Evolutionary conservation across 208 protist genomes (phyloP).

Genomic region (Leishmania braziliensis): DNA sequence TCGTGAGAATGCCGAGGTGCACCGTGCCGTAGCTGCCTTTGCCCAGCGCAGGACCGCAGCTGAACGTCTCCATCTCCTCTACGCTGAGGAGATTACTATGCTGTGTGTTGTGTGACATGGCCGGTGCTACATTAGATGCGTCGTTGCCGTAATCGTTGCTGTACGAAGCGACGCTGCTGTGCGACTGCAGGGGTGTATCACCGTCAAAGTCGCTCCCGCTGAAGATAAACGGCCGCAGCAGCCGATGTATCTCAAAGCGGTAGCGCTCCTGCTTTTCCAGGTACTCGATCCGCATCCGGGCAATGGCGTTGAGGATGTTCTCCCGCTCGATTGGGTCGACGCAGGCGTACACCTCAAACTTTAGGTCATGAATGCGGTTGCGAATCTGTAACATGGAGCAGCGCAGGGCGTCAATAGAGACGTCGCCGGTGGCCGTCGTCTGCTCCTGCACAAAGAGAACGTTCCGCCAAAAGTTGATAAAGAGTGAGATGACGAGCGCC

Average conservation of each 20-base stretch:
- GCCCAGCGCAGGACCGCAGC: conserved; percentile 69
- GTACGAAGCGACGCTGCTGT: conserved; percentile 14
- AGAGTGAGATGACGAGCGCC: conserved; percentile 30
- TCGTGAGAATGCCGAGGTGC: conserved; percentile 62
- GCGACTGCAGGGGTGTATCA: conserved; percentile 13
- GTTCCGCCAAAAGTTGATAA: conserved; percentile 63
- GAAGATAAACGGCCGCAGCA: conserved; percentile 48
- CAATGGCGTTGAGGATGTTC: conserved; percentile 68
- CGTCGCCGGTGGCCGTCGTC: conserved; percentile 48
- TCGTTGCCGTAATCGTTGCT: conserved; percentile 23
- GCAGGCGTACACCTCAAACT: conserved; percentile 53
- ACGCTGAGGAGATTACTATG: conserved; percentile 46
- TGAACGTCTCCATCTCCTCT: conserved; percentile 82
- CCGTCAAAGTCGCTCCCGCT: conserved; percentile 17
- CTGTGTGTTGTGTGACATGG: conserved; percentile 30
- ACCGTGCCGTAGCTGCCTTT: conserved; percentile 77
- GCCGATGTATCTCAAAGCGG: conserved; percentile 54
- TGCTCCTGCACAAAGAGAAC: conserved; percentile 43
- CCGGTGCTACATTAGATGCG: conserved; percentile 16
- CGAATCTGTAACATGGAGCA: conserved; percentile 65
- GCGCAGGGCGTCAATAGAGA: conserved; percentile 59
- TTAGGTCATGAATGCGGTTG: conserved; percentile 64
- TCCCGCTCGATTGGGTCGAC: conserved; percentile 49
- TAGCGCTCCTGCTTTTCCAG: conserved; percentile 77
- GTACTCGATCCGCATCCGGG: conserved; percentile 72